These are phyloP conservation scores for Crithidia acanthocephali DNA, from an alignment of 208 protist genomes.

Conservation along the genomic window DNA sequence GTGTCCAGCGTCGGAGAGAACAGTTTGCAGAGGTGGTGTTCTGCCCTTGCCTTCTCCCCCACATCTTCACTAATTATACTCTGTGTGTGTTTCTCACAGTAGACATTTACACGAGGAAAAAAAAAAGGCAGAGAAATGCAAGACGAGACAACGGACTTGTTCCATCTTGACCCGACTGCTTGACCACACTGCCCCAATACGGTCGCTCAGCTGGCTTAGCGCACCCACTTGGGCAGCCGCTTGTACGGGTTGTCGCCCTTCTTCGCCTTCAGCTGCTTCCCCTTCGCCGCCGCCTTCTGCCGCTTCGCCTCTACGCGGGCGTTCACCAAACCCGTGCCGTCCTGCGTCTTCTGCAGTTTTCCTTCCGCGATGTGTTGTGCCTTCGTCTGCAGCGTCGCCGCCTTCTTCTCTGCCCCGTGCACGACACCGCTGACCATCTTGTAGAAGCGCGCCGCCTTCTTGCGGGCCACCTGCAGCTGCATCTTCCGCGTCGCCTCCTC, in stretches of 20 bases:
- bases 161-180: too few relatives aligned
- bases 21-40: too few relatives aligned
- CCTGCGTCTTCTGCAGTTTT: constrained; percentile 51
- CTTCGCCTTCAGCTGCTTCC: constrained; percentile 57
- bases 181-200: too few relatives aligned
- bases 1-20: too few relatives aligned
- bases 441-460: constrained; percentile 91
- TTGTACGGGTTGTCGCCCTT: constrained; percentile 87
- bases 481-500: constrained; percentile 83
- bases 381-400: constrained; percentile 66
- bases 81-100: neutral
- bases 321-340: constrained; percentile 74
- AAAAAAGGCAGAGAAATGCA: constrained; percentile 2
- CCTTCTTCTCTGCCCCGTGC: constrained; percentile 61
- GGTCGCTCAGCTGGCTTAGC: constrained; percentile 38
- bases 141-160: too few relatives aligned
- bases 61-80: too few relatives aligned
- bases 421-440: constrained; percentile 91
- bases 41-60: too few relatives aligned
- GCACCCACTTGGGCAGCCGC: constrained; percentile 89
- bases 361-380: constrained; percentile 78
- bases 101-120: constrained; percentile 9
- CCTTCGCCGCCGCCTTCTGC: constrained; percentile 48
- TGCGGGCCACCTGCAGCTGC: constrained; percentile 90
- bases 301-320: constrained; percentile 52